Evolutionary conservation across 495 filamentous ascomycete species (phyloP), one percentile per base, ranked within the genome.

Genomic region (Aspergillus coremiiformis): DNA sequence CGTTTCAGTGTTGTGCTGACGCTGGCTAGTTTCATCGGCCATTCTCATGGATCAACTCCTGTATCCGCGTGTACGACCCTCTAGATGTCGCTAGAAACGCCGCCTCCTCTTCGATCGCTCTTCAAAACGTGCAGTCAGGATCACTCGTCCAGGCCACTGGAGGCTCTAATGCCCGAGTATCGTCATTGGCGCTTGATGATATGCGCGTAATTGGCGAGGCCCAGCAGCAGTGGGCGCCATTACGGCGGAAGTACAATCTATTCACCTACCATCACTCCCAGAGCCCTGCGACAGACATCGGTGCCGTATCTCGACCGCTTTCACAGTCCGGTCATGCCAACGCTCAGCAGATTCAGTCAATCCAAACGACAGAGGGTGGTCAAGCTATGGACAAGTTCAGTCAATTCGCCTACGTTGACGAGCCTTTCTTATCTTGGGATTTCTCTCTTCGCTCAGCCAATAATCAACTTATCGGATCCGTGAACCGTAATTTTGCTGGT

Each of bases 171-270:
- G 64, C 77, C 8, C 72, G 74, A 9, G 59, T 83, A 30, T 82
- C 79, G 5, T 71, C 70, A 4, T 66, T 84, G 1, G 62, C 67
- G 11, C 54, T 83, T 14, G 69, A 67, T 14, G 69, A 81, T 5
- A 85, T 85, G 83, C 76, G 78, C 17, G 72, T 85, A 22, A 80
- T 87, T 47, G 84, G 84, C 47, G 82, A 85, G 67, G 78, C 80
- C 19, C 83, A 85, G 50, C 80, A 84, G 59, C 74, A 84, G 60
- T 87, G 84, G 84, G 81, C 81, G 5, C 80, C 81, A 0, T 58
- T 85, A 12, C 72, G 83, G 17, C 71, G 84, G 10, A 85, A 85
- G 66, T 87, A 87, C 62, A 82, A 85, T 51, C 69, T 87, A 1
- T 86, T 85, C 62, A 71, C 81, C 8, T 76, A 74, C 48, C 71